Conservation (phyloP, 148 eudicot species). For the Camellia sinensis region DNA sequence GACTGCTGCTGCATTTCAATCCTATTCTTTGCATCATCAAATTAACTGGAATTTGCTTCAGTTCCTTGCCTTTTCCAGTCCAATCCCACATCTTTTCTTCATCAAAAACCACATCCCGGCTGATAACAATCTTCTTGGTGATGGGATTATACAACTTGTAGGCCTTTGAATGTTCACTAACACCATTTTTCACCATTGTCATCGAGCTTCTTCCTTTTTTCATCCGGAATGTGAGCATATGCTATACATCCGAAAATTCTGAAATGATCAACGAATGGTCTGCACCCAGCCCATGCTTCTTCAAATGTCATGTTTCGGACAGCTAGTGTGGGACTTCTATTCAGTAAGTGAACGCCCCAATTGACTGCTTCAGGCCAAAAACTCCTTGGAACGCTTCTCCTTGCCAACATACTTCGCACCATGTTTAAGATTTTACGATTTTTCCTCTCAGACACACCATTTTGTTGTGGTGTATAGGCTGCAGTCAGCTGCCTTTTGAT, state of each 20-base stretch:
- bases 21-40: background rate
- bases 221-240: background rate
- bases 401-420: constrained; percentile 5
- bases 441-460: constrained; percentile 11
- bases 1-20: too few relatives aligned
- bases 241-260: constrained; percentile 19
- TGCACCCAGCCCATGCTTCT: background rate
- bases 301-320: background rate
- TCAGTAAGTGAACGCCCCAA: background rate
- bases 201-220: constrained; percentile 15
- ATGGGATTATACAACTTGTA: constrained; percentile 12
- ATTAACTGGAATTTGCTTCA: background rate
- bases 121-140: background rate
- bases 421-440: background rate
- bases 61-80: background rate
- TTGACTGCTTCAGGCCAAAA: constrained; percentile 19
- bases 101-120: constrained; percentile 19
- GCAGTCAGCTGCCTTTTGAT: background rate
- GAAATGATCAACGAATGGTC: constrained; percentile 8
- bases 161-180: constrained; percentile 9
- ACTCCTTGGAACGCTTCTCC: background rate
- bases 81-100: constrained; percentile 8
- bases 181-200: constrained; percentile 11
- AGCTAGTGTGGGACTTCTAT: background rate
- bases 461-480: constrained; percentile 14